A percentile compares a stretch with the other conserved stretches of the same genome.
Evolutionary conservation across 305 asterid genomes (phyloP).

Genomic region (Caryopteris hybrid): DNA sequence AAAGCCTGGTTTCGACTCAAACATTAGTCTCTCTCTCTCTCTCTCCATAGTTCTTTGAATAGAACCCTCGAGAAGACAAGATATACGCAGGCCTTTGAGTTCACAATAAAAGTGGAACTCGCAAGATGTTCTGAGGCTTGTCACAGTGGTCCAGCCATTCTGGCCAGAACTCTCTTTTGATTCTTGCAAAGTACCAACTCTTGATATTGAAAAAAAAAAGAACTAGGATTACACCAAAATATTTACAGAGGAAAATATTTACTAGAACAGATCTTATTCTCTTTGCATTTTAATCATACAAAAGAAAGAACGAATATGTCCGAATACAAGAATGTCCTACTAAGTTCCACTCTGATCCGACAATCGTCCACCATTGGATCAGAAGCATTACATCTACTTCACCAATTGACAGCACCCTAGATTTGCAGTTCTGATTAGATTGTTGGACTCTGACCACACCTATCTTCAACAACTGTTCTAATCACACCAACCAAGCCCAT

Average conservation of each 20-base stretch:
- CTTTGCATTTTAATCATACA: slow-evolving; percentile 16
- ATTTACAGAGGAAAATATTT: slow-evolving; percentile 23
- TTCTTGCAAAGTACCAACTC: not conserved
- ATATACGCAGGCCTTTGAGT: too few relatives aligned
- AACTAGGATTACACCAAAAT: not conserved
- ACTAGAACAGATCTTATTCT: slow-evolving; percentile 13
- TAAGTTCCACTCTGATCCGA: too few relatives aligned
- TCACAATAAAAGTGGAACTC: too few relatives aligned
- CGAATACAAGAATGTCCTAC: slow-evolving; percentile 27
- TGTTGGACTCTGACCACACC: not conserved
- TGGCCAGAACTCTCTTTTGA: too few relatives aligned
- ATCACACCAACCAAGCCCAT: slow-evolving; percentile 23
- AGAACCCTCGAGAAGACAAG: not conserved
- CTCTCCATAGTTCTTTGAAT: not conserved
- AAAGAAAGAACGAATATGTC: slow-evolving; percentile 18
- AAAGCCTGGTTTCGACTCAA: too few relatives aligned
- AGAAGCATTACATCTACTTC: too few relatives aligned
- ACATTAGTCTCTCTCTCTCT: too few relatives aligned
- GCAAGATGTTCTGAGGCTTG: too few relatives aligned
- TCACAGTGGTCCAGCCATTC: too few relatives aligned
- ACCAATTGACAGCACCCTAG: too few relatives aligned
- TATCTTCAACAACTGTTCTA: slow-evolving; percentile 3
- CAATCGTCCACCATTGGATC: not conserved
- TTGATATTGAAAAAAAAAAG: too few relatives aligned
- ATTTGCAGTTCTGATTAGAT: too few relatives aligned